Evolutionary conservation across 2,329 filamentous ascomycete species (phyloP).

Genomic region (Emergomyces orientalis): DNA sequence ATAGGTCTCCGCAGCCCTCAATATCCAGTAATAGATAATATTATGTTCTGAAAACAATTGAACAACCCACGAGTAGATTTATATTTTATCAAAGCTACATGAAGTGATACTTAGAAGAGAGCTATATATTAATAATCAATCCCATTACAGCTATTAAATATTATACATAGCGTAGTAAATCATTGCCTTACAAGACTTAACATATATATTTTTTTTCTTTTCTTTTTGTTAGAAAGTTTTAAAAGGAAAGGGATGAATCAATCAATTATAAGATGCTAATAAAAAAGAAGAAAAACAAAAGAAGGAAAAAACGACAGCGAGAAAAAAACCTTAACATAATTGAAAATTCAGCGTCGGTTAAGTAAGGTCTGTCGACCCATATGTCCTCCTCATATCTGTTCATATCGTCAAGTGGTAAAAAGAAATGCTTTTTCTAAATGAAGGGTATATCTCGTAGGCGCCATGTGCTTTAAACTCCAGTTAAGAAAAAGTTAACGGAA

Average conservation of each 20-base stretch:
- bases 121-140: too few species aligned
- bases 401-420: conserved; percentile 1
- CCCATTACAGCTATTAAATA: conserved; percentile 1
- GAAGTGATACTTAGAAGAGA: neutral
- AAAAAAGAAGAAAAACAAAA: neutral
- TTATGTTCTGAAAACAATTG: neutral
- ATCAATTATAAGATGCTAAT: neutral
- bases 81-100: neutral
- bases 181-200: neutral
- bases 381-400: neutral
- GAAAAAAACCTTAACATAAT: neutral
- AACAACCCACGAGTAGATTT: neutral
- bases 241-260: neutral
- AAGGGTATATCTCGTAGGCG: conserved; percentile 7
- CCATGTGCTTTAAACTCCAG: conserved; percentile 5
- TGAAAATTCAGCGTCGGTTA: neutral
- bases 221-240: neutral
- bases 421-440: conserved; percentile 2
- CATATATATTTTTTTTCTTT: neutral
- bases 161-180: neutral
- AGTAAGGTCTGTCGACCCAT: neutral
- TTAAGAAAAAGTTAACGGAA: conserved; percentile 1
- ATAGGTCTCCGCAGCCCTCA: too few species aligned
- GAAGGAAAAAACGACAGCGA: neutral
- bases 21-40: too few species aligned